Evolutionary conservation across 1,139 yeast genomes (phyloP), one percentile per base, ranked within the genome.

Genomic region (Saccharomyces pastorianus): DNA sequence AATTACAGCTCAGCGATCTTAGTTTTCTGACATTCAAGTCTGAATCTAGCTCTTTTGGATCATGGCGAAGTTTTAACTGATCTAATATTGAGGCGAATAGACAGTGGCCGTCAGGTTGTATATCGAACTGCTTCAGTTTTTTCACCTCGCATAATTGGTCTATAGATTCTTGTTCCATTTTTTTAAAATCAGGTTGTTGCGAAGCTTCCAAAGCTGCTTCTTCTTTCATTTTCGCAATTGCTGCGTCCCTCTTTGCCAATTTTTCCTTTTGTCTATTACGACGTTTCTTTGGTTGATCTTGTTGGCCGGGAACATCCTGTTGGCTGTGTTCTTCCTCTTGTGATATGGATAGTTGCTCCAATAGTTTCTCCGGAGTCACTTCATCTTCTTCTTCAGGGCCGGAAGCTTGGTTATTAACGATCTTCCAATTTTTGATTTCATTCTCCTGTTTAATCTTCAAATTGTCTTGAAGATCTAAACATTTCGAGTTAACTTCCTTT

Each of bases 51-150:
- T 47, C 49, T 2, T 41, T 1, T 25, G 49, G 27, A 14, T 48
- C 46, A 38, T 80, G 86, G 48, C 95, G 78, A 3, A 64, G 56
- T 46, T 67, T 62, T 55, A 93, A 71, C 66, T 93, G 98, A 66
- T 93, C 96, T 42, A 83, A 76, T 25, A 93, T 78, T 0, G 96
- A 85, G 2, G 91, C 88, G 73, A 89, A 93, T 48, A 93, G 73
- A 74, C 99, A 93, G 70, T 93, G 95, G 0, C 99, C 99, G 70
- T 93, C 98, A 0, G 98, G 96, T 56, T 78, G 75, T 51, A 91
- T 88, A 62, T 87, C 91, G 58, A 76, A 71, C 58, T 85, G 82
- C 17, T 62, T 64, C 9, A 90, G 72, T 1, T 76, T 72, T 42
- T 79, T 74, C 31, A 77, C 56, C 1, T 67, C 63, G 56, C 91